phyloP scores from a whole-genome alignment of 768 basidiomycete genomes.

The Lactarius vividus region DNA sequence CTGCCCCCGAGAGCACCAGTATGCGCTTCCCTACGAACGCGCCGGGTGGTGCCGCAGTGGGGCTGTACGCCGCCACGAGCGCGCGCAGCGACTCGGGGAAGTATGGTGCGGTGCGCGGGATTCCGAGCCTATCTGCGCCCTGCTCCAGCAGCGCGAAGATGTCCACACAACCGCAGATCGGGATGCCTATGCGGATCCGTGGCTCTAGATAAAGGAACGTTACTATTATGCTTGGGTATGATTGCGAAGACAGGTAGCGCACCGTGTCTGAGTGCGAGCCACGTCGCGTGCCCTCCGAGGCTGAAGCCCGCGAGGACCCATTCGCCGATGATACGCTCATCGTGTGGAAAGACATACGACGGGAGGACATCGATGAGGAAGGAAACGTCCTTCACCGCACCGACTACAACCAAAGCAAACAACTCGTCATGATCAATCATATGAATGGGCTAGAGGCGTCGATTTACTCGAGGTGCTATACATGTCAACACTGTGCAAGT shows the following conservation, averaged over 20 bases:
- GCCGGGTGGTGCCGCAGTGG: too few species aligned
- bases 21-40: too few species aligned
- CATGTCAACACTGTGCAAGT: conserved; percentile 43
- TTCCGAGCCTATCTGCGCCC: conserved; percentile 58
- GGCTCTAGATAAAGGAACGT: conserved; percentile 35
- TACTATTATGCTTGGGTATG: neutral
- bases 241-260: conserved; percentile 37
- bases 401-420: too few species aligned
- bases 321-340: conserved; percentile 55
- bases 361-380: conserved; percentile 80
- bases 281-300: conserved; percentile 82
- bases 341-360: conserved; percentile 66
- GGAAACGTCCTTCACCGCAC: conserved; percentile 60
- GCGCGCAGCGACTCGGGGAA: too few species aligned
- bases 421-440: neutral
- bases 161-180: conserved; percentile 66
- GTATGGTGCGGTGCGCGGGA: too few species aligned
- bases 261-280: conserved; percentile 62
- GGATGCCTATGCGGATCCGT: conserved; percentile 43
- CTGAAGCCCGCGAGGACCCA: conserved; percentile 78
- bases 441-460: neutral
- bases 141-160: conserved; percentile 53
- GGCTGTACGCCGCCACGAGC: too few species aligned
- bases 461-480: conserved; percentile 44
- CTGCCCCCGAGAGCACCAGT: too few species aligned